phyloP scores from a whole-genome alignment of 2,329 filamentous ascomycete genomes.

The Colletotrichum tropicale region DNA sequence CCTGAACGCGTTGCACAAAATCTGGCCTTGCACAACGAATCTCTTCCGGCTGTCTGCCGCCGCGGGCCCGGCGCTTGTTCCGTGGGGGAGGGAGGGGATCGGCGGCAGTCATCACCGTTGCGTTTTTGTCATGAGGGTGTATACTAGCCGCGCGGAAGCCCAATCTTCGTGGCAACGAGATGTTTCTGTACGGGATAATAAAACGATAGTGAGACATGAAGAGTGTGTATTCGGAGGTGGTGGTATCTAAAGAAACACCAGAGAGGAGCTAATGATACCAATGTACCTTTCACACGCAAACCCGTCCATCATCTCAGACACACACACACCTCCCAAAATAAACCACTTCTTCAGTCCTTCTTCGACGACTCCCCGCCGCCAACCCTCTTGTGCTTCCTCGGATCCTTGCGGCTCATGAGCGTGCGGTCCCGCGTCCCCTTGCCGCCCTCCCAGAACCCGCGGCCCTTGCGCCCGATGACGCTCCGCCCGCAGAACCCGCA shows the following conservation, averaged over 20 bases:
- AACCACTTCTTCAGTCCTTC: constrained; percentile 28
- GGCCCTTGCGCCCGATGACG: constrained; percentile 68
- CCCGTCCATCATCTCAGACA: not conserved
- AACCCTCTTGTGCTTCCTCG: constrained; percentile 72
- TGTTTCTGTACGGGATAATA: not conserved
- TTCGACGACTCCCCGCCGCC: constrained; percentile 45
- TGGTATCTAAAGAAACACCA: not conserved
- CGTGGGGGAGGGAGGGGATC: not conserved
- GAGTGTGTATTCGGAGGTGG: not conserved
- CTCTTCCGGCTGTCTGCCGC: not conserved
- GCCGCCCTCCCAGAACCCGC: constrained; percentile 87
- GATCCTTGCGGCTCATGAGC: constrained; percentile 78
- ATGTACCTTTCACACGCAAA: not conserved
- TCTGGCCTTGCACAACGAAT: constrained; percentile 6
- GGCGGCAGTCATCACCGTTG: not conserved
- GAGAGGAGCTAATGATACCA: not conserved
- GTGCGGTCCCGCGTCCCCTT: constrained; percentile 77
- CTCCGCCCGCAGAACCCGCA: constrained; percentile 75
- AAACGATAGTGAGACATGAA: not conserved
- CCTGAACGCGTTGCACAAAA: not conserved
- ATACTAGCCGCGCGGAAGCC: not conserved
- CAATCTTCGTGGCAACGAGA: not conserved
- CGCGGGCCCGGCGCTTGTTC: not conserved
- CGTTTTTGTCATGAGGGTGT: not conserved
- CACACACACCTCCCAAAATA: not conserved